Evolutionary conservation across 2,329 filamentous ascomycete species (phyloP), one percentile per base, ranked within the genome.

Genomic region (Colletotrichum salicis): DNA sequence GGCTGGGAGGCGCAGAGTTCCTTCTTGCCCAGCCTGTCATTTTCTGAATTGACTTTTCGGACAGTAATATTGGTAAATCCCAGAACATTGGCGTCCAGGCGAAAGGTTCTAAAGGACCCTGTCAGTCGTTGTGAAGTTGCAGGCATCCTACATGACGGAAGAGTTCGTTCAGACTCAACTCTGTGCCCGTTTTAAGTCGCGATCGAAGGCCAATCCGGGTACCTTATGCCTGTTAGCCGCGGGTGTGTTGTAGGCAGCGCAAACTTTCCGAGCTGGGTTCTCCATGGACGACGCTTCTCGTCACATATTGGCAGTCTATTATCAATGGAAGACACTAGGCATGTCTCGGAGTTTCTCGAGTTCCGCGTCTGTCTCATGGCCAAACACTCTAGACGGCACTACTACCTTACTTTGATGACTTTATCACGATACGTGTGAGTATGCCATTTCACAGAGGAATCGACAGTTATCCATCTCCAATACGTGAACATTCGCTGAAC

Each of bases 31-130:
- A 60, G 29, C 41, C 29, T 33, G 55, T 48, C 29, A 22, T 22
- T 41, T 22, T 65, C 22, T 59, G 15, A 71, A 69, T 69, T 69
- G 69, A 62, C 58, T 71, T 71, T 45, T 27, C 24, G 7, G 31
- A 24, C 27, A 52, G 33, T 56, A 52, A 33, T 56, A 45, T 15
- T 52, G n/a, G 54, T n/a, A 29, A 15, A 33, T 11, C 29, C 55
- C 41, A 45, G 35, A 58, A 22, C 27, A 41, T 57, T 58, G 27
- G 33, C 41, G 27, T 27, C n/a, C 19, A 19, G 45, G 37, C 58
- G n/a, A 52, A 24, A 19, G n/a, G n/a, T 19, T 51, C 29, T 7
- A 33, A 33, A 37, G 8, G 29, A 24, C 27, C 63, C 15, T 51
- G 55, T 8, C 24, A 22, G 33, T 22, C 31, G 41, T 60, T 66